Evolutionary conservation across 352 stramenopile species (phyloP).

Genomic region (Globisporangium rhizosaccharum): DNA sequence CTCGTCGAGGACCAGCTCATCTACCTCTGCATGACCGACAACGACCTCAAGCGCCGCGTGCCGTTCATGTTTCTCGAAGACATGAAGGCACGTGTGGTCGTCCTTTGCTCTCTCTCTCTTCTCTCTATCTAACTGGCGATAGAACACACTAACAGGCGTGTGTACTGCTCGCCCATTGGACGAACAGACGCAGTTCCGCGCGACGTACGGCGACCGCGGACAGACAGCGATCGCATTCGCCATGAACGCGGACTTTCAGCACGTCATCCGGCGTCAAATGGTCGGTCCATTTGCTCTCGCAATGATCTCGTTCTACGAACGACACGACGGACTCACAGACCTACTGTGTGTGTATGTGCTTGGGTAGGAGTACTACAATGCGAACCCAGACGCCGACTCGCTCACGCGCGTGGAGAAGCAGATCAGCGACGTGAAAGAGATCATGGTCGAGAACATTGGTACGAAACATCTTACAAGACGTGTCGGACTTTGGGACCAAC

Average conservation of each 20-base stretch:
- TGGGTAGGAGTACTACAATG: conserved; percentile 76
- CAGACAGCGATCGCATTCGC: conserved; percentile 95
- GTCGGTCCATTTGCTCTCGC: conserved; percentile 14
- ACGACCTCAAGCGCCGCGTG: conserved; percentile 92
- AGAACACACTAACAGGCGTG: background rate
- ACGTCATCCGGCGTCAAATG: conserved; percentile 93
- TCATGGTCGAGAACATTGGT: conserved; percentile 99
- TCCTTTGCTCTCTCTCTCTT: background rate
- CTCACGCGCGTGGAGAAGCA: conserved; percentile 92
- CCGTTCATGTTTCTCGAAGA: conserved; percentile 98
- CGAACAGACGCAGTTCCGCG: conserved; percentile 65
- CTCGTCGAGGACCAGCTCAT: conserved; percentile 94
- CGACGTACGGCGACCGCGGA: conserved; percentile 69
- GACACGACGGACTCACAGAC: background rate
- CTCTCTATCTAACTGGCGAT: background rate
- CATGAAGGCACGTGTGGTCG: conserved; percentile 70
- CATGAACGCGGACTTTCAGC: conserved; percentile 97
- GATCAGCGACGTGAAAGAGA: conserved; percentile 97
- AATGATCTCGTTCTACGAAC: background rate
- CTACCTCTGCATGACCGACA: conserved; percentile 98
- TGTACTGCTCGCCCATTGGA: background rate
- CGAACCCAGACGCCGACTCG: conserved; percentile 88
- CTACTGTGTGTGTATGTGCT: no score
- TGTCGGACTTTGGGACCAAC: no score
- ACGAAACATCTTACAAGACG: background rate